Base-by-base conservation (phyloP, 345 rosid species). In the Citrus unshiu region DNA sequence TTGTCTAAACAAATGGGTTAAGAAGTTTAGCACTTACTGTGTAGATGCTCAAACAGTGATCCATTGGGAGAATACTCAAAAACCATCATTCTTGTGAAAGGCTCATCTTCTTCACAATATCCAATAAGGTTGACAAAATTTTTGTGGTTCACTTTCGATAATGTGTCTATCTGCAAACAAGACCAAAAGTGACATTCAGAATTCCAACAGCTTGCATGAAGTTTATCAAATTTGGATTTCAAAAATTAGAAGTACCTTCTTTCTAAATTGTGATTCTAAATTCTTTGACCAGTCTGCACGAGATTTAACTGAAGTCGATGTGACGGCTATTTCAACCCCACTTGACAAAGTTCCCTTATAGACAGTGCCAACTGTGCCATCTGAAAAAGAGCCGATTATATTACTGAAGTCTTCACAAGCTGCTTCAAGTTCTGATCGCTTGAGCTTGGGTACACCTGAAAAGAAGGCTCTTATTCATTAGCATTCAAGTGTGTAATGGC, bases 371-470 rank as follows among this genome's bases (percentile, higher is more conserved):
- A 87, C 90, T 9, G 93, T 87, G 29, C 95, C 93, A 60, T 87
- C 90, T 10, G 93, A 84, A 73, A 90, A 90, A 60, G 90, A 76
- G 39, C 93, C 99, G 35, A 96, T 93, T 80, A 96, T 89, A 79
- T 96, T 96, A 73, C 98, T 96, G 80, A 96, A 96, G 83, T 94
- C 99, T 84, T 96, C 99, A 68, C 99, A 94, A 27, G 98, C 99
- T 61, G 91, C 93, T 85, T 87, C 91, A 74, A 96, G 93, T 82
- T 96, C 99, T 59, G 93, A 79, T 70, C 95, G 88, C 86, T 90
- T 90, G 62, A 93, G 89, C 83, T 88, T 91, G 4, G 97, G 98
- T 21, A 90, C 94, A 70, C 93, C 97, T 93, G 97, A 73, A 82
- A 80, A n/a, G 35, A 66, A 59, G 59, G 77, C 18, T 13, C 73